Base-by-base conservation (phyloP, 257 asterid species). In the Fraxinus americana region DNA sequence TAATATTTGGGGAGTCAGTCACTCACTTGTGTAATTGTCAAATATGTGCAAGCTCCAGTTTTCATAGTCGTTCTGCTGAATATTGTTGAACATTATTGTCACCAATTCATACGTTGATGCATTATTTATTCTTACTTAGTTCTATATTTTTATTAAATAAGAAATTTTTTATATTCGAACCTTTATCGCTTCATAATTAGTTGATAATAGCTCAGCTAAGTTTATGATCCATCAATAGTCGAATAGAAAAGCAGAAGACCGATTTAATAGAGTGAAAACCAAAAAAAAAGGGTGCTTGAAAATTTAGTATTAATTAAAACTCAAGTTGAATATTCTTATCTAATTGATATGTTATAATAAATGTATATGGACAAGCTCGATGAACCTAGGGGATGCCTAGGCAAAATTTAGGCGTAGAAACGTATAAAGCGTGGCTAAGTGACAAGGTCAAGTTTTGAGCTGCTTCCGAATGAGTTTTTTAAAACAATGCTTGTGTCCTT, bases 31-130 rank as follows among this genome's bases (percentile, higher is more conserved):
- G 66, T 57, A 57, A 59, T n/a, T 59, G 67, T 59, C 30, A 59
- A 48, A 21, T 59, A 59, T 59, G 67, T 59, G 29, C 67, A n/a
- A 59, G 67, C 67, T n/a, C 66, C 29, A n/a, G 67, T 59, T 59
- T 59, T 59, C 29, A n/a, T 21, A 23, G 7, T 21, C 67, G 5
- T 59, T 59, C 14, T 7, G 67, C 29, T 21, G 67, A 59, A 5
- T 21, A 59, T n/a, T 57, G 12, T 57, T 57, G 12, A 59, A 59
- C 25, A n/a, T 59, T 21, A 23, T 59, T 59, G 67, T 59, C 23
- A 21, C 67, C 7, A 59, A 7, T 57, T 57, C 30, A 21, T 57
- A 59, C 67, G 4, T 1, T 7, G 25, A 5, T 14, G 7, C n/a
- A 14, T 48, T 48, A 4, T 14, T 48, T 4, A 16, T 48, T 48